Conservation (phyloP, 2,329 filamentous ascomycete species). For the Colletotrichum eremochloae region DNA sequence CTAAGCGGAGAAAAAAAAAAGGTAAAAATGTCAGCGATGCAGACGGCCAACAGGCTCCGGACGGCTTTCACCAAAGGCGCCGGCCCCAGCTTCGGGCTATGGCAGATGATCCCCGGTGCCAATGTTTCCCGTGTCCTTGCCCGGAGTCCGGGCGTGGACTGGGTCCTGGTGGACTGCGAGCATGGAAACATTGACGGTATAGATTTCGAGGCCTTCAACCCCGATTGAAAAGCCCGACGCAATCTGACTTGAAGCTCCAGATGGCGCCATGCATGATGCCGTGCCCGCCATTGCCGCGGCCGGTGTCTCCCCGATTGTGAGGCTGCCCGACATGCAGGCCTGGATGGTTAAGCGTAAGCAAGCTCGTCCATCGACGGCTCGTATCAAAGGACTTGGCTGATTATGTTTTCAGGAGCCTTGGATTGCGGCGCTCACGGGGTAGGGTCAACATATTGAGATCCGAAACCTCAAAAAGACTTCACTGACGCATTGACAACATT, state of each 20-base stretch:
- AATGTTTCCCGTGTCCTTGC: conserved; percentile 73
- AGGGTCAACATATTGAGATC: conserved; percentile 26
- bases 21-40: conserved; percentile 51
- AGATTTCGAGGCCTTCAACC: conserved; percentile 43
- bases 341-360: conserved; percentile 69
- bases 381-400: background rate
- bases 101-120: conserved; percentile 74
- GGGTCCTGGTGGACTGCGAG: conserved; percentile 72
- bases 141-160: conserved; percentile 72
- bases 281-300: conserved; percentile 65
- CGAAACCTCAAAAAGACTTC: background rate
- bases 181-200: conserved; percentile 67
- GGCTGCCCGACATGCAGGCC: conserved; percentile 68
- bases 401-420: conserved; percentile 60
- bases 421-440: conserved; percentile 71
- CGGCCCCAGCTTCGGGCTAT: conserved; percentile 67
- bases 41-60: conserved; percentile 62
- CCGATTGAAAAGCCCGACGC: background rate
- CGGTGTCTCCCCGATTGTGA: conserved; percentile 58
- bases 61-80: conserved; percentile 62
- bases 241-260: conserved; percentile 44
- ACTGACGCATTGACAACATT: conserved; percentile 18
- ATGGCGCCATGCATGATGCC: conserved; percentile 66
- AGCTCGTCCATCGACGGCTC: conserved; percentile 1
- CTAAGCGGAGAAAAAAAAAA: background rate